Base-by-base conservation (phyloP, 2,329 filamentous ascomycete species). In the Pseudofabraea citricarpa region DNA sequence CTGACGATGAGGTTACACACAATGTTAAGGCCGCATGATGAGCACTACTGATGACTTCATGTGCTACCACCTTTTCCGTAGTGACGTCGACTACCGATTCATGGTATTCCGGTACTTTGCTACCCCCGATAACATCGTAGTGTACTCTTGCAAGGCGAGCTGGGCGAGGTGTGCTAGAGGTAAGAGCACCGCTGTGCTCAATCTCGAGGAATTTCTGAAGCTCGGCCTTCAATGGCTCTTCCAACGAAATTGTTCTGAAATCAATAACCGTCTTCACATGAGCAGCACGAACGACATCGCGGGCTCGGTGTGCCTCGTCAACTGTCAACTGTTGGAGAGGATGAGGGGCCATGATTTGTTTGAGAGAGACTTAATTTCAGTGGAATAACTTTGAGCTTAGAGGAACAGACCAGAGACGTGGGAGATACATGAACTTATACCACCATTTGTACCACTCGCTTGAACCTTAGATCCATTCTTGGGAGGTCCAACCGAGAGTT, bases 211-310 rank as follows among this genome's bases (percentile, higher is more conserved):
- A 79, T 3, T 64, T 65, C 20, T 71, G 54, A 4, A 76, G 66
- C 37, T 73, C 64, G 6, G 59, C 56, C 62, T 80, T 80, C 4
- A 68, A 60, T 3, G 76, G 74, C 54, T 80, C 75, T 27, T 70
- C 63, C 7, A 80, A 64, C 10, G 70, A 81, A n/a, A 83, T 67
- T 19, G 70, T 66, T 56, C 82, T 81, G 69, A 81, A 84, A 40
- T 79, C 73, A 33, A 82, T 67, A 5, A 72, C 73, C n/a, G 45
- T 46, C n/a, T 36, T 39, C n/a, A 38, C 39, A n/a, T 49, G 41
- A 39, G 37, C 39, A n/a, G 26, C 36, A 23, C 12, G 54, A 40
- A 76, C 57, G 15, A 70, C 58, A 66, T 69, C 27, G 60, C 66
- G 3, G 72, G 79, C 74, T 72, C 79, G 42, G 68, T 69, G 58